Percentiles rank a stretch among this genome's conserved stretches.
Evolutionary conservation across 2,329 filamentous ascomycete species (phyloP).

Genomic region (Trichoderma semiorbis): DNA sequence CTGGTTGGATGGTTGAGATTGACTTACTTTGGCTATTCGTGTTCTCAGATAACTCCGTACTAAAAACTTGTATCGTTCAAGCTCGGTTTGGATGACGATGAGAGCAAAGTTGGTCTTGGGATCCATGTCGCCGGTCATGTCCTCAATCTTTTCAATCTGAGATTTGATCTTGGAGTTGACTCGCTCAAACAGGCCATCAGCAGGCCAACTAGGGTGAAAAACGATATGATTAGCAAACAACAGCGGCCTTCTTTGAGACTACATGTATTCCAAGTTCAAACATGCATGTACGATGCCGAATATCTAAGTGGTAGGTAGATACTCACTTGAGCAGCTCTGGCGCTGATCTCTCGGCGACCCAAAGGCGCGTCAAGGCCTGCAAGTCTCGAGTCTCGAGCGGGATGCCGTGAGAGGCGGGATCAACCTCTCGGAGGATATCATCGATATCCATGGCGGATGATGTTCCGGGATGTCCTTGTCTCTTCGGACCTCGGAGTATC

Average conservation of each 20-base stretch:
- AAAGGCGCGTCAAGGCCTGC: conserved; percentile 83
- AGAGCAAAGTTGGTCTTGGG: conserved; percentile 88
- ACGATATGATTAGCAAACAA: not conserved
- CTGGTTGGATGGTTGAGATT: not conserved
- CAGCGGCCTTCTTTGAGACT: not conserved
- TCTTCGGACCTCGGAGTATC: not conserved
- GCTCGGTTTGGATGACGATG: conserved; percentile 93
- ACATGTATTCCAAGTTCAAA: not conserved
- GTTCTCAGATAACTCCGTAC: conserved; percentile 78
- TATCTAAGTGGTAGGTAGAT: not conserved
- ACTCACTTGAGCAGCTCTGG: conserved; percentile 81
- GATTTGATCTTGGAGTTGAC: conserved; percentile 68
- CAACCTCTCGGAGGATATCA: conserved; percentile 73
- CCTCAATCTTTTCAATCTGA: conserved; percentile 69
- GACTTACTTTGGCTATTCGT: conserved; percentile 75
- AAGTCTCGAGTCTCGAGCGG: conserved; percentile 68
- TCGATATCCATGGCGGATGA: conserved; percentile 65
- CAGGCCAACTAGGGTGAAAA: conserved; percentile 51
- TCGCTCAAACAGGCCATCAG: conserved; percentile 74
- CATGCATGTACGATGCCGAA: not conserved
- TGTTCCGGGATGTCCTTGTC: not conserved
- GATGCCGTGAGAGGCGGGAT: conserved; percentile 53
- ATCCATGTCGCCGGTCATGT: conserved; percentile 80
- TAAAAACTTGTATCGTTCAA: conserved; percentile 90
- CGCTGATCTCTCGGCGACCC: conserved; percentile 87